Conservation (phyloP, 148 eudicot genomes). For the Arbutus unedo region DNA sequence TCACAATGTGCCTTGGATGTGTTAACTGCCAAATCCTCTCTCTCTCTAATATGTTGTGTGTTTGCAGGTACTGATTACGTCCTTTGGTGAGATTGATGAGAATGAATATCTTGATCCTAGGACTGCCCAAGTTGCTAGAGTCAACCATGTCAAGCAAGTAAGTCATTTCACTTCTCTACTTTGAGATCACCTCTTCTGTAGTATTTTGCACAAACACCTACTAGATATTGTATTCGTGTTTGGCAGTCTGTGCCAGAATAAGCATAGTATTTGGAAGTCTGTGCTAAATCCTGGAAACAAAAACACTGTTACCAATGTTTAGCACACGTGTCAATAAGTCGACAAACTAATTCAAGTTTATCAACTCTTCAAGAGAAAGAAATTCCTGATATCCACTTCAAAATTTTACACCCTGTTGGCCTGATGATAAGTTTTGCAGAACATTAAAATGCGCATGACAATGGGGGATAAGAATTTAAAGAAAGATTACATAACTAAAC, state of each 20-base stretch:
- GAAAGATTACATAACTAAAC: background rate
- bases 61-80: constrained; percentile 65
- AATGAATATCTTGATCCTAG: constrained; percentile 87
- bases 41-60: background rate
- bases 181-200: background rate
- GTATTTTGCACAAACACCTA: background rate
- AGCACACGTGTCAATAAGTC: background rate
- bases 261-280: background rate
- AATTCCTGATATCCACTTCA: background rate
- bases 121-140: constrained; percentile 82
- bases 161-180: constrained; percentile 14
- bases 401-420: background rate
- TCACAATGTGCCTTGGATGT: background rate
- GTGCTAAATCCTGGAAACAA: background rate
- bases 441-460: background rate
- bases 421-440: background rate
- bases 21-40: background rate
- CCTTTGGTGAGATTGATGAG: constrained; percentile 64
- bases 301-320: background rate
- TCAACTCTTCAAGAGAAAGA: background rate
- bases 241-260: background rate
- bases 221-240: background rate
- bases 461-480: background rate
- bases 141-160: constrained; percentile 92
- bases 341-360: background rate